These are phyloP conservation scores for Coemansia sp. DNA, from an alignment of 371 early-diverging fungal genomes.

Conservation along the genomic window DNA sequence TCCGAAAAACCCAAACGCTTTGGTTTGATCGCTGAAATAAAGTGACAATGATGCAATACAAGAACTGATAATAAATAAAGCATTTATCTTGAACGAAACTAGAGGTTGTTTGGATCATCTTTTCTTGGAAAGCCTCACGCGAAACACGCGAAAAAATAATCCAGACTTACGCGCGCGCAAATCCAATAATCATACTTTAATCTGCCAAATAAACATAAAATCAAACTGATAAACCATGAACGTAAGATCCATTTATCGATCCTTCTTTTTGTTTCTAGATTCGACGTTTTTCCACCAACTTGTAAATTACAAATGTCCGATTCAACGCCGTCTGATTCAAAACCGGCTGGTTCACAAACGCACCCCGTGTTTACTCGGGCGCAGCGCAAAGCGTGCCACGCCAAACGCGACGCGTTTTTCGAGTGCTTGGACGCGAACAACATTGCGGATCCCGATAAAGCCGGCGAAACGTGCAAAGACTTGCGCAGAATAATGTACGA, in stretches of 20 bases:
- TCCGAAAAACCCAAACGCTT: no score
- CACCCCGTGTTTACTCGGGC: conserved; percentile 53
- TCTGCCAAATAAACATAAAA: no score
- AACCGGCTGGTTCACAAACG: background rate
- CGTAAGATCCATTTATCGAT: no score
- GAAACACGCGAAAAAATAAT: background rate
- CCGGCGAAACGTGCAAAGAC: conserved; percentile 51
- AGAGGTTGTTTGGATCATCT: background rate
- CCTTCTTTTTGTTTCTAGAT: no score
- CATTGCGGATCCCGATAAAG: conserved; percentile 55
- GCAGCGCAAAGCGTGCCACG: conserved; percentile 61
- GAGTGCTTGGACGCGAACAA: conserved; percentile 56
- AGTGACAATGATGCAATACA: no score
- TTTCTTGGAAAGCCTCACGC: background rate
- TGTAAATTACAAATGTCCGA: no score
- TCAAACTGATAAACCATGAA: no score
- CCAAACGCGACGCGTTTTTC: conserved; percentile 59
- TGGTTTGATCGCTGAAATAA: no score
- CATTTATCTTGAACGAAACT: background rate
- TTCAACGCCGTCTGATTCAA: background rate
- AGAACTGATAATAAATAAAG: background rate
- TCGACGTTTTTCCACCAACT: no score
- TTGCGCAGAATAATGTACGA: conserved; percentile 50
- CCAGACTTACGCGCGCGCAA: background rate
- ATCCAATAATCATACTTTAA: no score